A percentile compares a stretch with the other conserved stretches of the same genome.
Evolutionary conservation across 441 rosid species (phyloP).

Genomic region (Biscutella laevigata): DNA sequence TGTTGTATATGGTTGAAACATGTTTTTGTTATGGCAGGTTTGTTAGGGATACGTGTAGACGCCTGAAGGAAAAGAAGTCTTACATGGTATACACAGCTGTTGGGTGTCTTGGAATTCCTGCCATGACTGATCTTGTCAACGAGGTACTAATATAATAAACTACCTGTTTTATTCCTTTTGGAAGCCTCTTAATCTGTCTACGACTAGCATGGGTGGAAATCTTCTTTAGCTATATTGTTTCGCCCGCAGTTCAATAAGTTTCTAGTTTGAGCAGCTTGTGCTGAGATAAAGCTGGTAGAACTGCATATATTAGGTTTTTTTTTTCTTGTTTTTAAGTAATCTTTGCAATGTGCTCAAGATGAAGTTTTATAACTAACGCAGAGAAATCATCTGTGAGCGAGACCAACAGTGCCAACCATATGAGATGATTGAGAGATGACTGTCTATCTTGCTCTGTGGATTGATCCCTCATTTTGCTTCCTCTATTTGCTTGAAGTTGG

Average conservation of each 20-base stretch:
- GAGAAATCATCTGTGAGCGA: background rate
- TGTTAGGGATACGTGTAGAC: conserved; percentile 65
- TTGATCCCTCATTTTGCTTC: too few species aligned
- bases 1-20: background rate
- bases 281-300: conserved; percentile 36
- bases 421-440: background rate
- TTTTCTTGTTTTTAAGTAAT: background rate
- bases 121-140: conserved; percentile 52
- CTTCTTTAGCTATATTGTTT: conserved; percentile 36
- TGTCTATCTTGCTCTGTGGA: conserved; percentile 2
- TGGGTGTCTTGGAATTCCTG: conserved; percentile 68
- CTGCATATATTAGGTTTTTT: conserved; percentile 38
- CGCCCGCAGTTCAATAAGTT: conserved; percentile 43
- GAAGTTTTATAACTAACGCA: background rate
- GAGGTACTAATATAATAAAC: conserved; percentile 39
- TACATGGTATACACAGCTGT: conserved; percentile 85
- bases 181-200: conserved; percentile 5
- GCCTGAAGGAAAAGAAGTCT: conserved; percentile 77
- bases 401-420: background rate
- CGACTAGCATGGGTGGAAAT: conserved; percentile 1
- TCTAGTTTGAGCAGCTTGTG: conserved; percentile 35
- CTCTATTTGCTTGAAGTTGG: conserved; percentile 2
- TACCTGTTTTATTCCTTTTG: background rate
- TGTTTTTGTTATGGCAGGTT: conserved; percentile 42
- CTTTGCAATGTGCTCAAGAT: background rate